Conservation (phyloP, 2,329 filamentous ascomycete species). For the Mycosphaerella sp. region DNA sequence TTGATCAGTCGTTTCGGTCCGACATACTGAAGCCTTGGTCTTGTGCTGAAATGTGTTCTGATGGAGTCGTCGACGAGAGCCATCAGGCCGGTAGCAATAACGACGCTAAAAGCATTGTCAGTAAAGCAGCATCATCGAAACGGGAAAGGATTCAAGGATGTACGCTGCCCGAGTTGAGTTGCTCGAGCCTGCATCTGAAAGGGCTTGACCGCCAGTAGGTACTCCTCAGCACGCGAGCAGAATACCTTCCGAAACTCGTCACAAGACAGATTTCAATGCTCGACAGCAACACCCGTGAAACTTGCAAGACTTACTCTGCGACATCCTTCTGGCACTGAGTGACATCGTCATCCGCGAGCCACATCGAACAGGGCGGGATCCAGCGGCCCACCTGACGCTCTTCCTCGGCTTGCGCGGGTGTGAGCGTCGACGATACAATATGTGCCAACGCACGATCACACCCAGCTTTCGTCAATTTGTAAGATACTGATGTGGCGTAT, state of each 20-base stretch:
- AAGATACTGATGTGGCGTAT: conserved; percentile 60
- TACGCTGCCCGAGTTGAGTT: not conserved
- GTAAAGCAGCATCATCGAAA: not conserved
- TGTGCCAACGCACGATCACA: conserved; percentile 65
- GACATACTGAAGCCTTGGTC: conserved; percentile 54
- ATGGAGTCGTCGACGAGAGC: conserved; percentile 88
- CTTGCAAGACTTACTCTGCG: conserved; percentile 64
- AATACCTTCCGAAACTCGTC: not conserved
- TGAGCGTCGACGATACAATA: conserved; percentile 73
- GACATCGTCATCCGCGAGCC: conserved; percentile 71
- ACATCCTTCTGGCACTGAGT: conserved; percentile 68
- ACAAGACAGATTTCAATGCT: not conserved
- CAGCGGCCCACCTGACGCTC: conserved; percentile 78
- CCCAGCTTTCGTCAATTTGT: conserved; percentile 68
- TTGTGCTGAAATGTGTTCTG: conserved; percentile 63
- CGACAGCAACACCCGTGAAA: not conserved
- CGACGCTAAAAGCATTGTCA: conserved; percentile 53
- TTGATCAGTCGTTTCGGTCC: conserved; percentile 57
- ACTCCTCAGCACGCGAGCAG: not conserved
- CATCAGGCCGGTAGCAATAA: conserved; percentile 84
- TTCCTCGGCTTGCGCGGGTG: conserved; percentile 60
- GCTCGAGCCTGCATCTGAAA: not conserved
- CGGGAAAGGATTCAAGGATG: not conserved
- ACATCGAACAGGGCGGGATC: conserved; percentile 85
- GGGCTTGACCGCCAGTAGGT: not conserved